Evolutionary conservation across 2,329 filamentous ascomycete genomes (phyloP), one percentile per base, ranked within the genome.

Genomic region (Elsinoe australis): DNA sequence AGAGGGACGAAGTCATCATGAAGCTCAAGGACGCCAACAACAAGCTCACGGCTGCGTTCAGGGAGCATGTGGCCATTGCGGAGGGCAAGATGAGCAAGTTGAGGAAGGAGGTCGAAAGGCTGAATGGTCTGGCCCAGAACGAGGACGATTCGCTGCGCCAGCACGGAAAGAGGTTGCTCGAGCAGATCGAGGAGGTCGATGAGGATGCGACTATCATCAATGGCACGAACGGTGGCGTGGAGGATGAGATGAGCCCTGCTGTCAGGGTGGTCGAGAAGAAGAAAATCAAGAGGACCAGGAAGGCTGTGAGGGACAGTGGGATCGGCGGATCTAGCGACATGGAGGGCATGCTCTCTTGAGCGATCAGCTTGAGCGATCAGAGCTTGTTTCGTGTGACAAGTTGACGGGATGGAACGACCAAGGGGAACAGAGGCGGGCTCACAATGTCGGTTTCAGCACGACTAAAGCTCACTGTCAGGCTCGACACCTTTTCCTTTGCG

Each of bases 1-100:
- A 48, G 14, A 56, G 58, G 33, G 58, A 60, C 19, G 49, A 36
- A 5, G 54, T 47, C 2, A 61, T 65, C 38, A 18, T 21, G 2
- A n/a, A 10, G 17, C 44, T 47, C 10, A 47, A 34, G 18, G 22
- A 35, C 21, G 29, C 24, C 10, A 34, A 47, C 14, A 14, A 18
- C 8, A 26, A 47, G 19, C 7, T 47, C 17, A 34, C 19, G 18
- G 31, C 22, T n/a, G 21, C 29, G 26, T 44, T 44, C 9, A 24
- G 31, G 39, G 39, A 44, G 39, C 32, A 44, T 14, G 39, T 32
- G 12, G 14, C 14, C 17, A 15, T 31, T 15, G 39, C 39, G 4
- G n/a, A 29, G 6, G 24, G 18, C 14, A 29, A 32, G 24, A 44
- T 44, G 14, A 26, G 14, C 2, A 18, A 15, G 7, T 21, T 44